Evolutionary conservation across 2,329 filamentous ascomycete genomes (phyloP).

Genomic region (Delphinella strobiligena): DNA sequence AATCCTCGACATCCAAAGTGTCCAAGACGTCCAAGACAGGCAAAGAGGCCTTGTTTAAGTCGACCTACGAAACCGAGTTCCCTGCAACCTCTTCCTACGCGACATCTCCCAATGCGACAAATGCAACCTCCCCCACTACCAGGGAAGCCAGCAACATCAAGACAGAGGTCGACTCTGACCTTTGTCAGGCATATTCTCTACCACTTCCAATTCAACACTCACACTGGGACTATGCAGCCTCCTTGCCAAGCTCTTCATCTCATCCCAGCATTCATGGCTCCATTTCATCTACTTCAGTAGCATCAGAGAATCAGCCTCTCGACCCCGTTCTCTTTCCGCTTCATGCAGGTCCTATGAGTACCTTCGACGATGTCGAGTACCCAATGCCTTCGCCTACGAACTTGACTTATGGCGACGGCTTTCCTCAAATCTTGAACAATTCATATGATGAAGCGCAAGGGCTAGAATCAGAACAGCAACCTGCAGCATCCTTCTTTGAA

Average conservation of each 20-base stretch:
- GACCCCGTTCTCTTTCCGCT: no score
- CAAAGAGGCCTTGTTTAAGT: neutral
- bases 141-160: no score
- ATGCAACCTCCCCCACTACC: no score
- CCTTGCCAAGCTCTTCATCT: no score
- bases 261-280: no score
- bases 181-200: neutral
- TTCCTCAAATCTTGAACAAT: neutral
- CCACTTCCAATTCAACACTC: neutral
- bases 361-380: no score
- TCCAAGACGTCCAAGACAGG: neutral
- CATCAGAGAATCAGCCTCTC: no score
- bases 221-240: neutral
- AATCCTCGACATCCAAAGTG: slow-evolving; percentile 13
- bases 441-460: neutral
- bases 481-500: neutral
- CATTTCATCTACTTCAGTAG: no score
- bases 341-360: no score
- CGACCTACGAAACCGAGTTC: neutral
- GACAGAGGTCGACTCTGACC: neutral
- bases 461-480: neutral
- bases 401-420: neutral
- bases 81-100: neutral
- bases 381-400: no score
- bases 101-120: neutral